phyloP scores from a whole-genome alignment of 257 asterid genomes.

The Fraxinus pennsylvanica region DNA sequence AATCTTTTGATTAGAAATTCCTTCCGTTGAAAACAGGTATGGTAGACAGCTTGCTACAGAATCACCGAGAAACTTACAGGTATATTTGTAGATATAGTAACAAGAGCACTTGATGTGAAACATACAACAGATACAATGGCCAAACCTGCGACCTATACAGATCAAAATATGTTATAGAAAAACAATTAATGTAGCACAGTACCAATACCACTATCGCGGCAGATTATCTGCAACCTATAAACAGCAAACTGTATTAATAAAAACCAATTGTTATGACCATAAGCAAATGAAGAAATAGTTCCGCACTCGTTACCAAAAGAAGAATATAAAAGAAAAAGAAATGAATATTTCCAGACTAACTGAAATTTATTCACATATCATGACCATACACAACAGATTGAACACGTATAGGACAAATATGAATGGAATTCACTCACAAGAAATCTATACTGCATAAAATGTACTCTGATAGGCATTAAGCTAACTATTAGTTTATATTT shows the following conservation, averaged over 20 bases:
- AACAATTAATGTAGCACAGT: neutral
- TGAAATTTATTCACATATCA: neutral
- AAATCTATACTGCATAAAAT: neutral
- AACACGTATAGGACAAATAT: neutral
- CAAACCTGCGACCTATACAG: slow-evolving; percentile 78
- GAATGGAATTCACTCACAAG: slow-evolving; percentile 1
- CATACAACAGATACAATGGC: slow-evolving; percentile 77
- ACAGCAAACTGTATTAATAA: neutral
- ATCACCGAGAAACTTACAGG: slow-evolving; percentile 57
- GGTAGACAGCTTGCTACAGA: slow-evolving; percentile 16
- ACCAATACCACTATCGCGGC: neutral
- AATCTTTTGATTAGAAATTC: slow-evolving; percentile 3
- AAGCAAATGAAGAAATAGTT: neutral
- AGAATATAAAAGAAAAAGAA: neutral
- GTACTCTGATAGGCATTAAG: neutral
- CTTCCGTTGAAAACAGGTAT: slow-evolving; percentile 8
- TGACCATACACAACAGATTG: neutral
- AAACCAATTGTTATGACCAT: neutral
- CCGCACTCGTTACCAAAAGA: neutral
- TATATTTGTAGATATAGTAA: slow-evolving; percentile 64
- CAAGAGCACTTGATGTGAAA: slow-evolving; percentile 71
- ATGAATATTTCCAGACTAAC: neutral
- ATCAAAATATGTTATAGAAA: neutral
- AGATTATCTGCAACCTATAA: neutral
- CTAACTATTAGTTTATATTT: neutral